Conservation (phyloP, 352 stramenopile genomes). For the Thalassiosira mediterranea region DNA sequence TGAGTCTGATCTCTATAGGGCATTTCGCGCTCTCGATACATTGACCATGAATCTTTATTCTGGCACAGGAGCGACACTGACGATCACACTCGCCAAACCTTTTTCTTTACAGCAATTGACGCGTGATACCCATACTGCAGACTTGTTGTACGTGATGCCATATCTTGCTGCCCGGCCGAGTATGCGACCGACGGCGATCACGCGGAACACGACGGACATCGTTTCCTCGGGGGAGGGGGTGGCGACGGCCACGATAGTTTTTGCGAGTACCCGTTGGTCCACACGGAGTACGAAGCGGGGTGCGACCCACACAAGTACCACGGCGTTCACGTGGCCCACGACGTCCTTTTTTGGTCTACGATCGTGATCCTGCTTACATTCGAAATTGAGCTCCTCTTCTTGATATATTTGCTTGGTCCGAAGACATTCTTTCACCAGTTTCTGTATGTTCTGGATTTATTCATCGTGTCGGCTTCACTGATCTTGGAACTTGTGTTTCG, state of each 20-base stretch:
- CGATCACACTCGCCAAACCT: neutral
- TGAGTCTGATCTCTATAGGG: constrained; percentile 6
- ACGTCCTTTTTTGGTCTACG: constrained; percentile 61
- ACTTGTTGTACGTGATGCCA: constrained; percentile 63
- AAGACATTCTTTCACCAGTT: constrained; percentile 62
- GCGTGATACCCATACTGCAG: constrained; percentile 62
- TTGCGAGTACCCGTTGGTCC: constrained; percentile 43
- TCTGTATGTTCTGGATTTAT: constrained; percentile 70
- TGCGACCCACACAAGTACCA: constrained; percentile 71
- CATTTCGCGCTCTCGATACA: constrained; percentile 3
- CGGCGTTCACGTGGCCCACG: constrained; percentile 53
- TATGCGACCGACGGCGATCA: constrained; percentile 6
- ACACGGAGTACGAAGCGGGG: constrained; percentile 26
- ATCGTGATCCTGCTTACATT: constrained; percentile 69
- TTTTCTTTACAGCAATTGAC: constrained; percentile 39
- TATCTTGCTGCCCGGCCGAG: constrained; percentile 65
- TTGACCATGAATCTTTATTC: too few relatives aligned
- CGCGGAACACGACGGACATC: constrained; percentile 1
- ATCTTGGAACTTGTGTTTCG: constrained; percentile 63
- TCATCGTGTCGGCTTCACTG: constrained; percentile 69
- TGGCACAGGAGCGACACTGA: too few relatives aligned
- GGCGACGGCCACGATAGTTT: constrained; percentile 26
- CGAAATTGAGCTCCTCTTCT: constrained; percentile 60
- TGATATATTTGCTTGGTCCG: constrained; percentile 60
- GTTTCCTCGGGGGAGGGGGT: constrained; percentile 9